Evolutionary conservation across 1,139 yeast species (phyloP).

Genomic region (Debaryomyces subglobosus): DNA sequence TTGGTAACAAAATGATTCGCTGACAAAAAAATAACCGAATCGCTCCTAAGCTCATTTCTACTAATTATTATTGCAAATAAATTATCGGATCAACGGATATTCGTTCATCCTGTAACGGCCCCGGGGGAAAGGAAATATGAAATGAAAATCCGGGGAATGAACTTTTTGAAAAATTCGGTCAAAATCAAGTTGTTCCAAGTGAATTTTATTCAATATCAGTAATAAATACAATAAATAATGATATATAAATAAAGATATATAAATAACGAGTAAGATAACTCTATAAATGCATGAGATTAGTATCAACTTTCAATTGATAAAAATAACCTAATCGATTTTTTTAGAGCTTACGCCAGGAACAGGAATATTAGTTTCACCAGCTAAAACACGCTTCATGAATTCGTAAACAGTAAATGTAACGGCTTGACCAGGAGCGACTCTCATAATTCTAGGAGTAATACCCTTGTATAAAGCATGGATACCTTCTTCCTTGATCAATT

Average conservation of each 20-base stretch:
- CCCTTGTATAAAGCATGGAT: constrained; percentile 88
- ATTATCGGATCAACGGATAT: constrained; percentile 1
- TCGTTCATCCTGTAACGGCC: not conserved
- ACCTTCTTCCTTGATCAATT: constrained; percentile 88
- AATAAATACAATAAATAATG: constrained; percentile 9
- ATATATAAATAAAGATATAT: not conserved
- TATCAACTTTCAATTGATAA: not conserved
- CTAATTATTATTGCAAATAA: not conserved
- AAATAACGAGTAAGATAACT: constrained; percentile 1
- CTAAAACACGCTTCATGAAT: constrained; percentile 73
- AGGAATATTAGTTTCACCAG: constrained; percentile 31
- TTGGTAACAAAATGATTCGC: not conserved
- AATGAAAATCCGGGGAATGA: not conserved
- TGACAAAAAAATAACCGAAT: not conserved
- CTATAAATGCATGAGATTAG: constrained; percentile 4
- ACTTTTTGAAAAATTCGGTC: not conserved
- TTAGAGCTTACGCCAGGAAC: constrained; percentile 23
- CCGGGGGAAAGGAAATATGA: not conserved
- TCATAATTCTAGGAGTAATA: constrained; percentile 97
- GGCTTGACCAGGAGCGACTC: constrained; percentile 99
- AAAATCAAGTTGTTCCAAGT: not conserved
- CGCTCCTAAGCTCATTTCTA: not conserved
- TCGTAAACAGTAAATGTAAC: constrained; percentile 97
- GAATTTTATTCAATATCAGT: constrained; percentile 3
- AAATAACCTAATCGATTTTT: constrained; percentile 24